Conservation (phyloP, 495 filamentous ascomycete genomes). For the Pseudevernia furfuracea region DNA sequence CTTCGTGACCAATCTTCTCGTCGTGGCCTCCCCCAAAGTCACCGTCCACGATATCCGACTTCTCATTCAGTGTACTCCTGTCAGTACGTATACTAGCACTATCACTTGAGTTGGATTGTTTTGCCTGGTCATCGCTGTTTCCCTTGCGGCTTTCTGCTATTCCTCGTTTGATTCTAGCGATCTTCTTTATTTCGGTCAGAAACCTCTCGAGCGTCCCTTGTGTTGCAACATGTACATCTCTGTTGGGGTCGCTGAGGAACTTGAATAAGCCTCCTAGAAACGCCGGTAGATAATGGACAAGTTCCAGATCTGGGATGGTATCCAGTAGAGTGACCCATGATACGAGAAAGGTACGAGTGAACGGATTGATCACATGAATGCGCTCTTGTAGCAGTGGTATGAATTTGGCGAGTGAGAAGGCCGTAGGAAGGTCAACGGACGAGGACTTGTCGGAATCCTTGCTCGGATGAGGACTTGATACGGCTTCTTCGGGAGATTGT, state of each 20-base stretch:
- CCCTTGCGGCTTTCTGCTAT: slow-evolving; percentile 77
- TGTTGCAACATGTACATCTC: slow-evolving; percentile 88
- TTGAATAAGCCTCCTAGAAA: slow-evolving; percentile 86
- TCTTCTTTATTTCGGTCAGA: slow-evolving; percentile 86
- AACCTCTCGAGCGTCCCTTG: slow-evolving; percentile 89
- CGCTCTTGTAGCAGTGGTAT: slow-evolving; percentile 89
- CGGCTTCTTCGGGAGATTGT: slow-evolving; percentile 43
- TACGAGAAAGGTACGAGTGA: slow-evolving; percentile 89
- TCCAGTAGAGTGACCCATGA: slow-evolving; percentile 93
- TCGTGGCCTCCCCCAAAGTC: slow-evolving; percentile 53
- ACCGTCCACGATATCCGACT: slow-evolving; percentile 46
- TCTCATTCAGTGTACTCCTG: slow-evolving; percentile 39
- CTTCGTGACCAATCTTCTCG: slow-evolving; percentile 55
- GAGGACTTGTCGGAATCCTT: slow-evolving; percentile 43
- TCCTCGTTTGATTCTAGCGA: slow-evolving; percentile 83
- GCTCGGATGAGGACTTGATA: slow-evolving; percentile 41
- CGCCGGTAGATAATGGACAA: slow-evolving; percentile 85
- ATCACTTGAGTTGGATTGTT: slow-evolving; percentile 58
- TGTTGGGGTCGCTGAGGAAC: slow-evolving; percentile 84
- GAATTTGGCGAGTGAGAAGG: slow-evolving; percentile 86
- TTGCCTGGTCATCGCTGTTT: slow-evolving; percentile 56
- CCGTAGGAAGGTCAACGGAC: slow-evolving; percentile 61
- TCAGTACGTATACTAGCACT: slow-evolving; percentile 51
- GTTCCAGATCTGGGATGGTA: slow-evolving; percentile 93
- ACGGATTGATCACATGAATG: slow-evolving; percentile 88